A percentile compares a stretch with the other conserved stretches of the same genome.
These are phyloP conservation scores for Chaetothyriales sp. DNA, from an alignment of 2,329 filamentous ascomycete genomes.

Conservation along the genomic window DNA sequence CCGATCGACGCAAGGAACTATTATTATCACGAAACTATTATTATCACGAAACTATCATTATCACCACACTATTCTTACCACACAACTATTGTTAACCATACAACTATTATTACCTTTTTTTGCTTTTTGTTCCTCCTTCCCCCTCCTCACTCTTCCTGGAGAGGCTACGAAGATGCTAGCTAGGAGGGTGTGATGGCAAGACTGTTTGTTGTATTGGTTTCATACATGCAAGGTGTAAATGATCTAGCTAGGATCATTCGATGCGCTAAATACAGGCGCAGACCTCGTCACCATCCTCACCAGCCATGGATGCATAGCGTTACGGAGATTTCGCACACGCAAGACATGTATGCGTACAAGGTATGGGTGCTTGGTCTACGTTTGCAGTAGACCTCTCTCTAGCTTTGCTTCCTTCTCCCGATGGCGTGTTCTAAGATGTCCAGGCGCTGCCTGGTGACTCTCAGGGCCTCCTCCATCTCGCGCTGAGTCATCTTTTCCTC, in stretches of 20 bases:
- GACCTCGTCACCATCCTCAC: neutral
- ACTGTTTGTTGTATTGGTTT: too few species aligned
- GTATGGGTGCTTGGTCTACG: neutral
- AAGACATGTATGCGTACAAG: neutral
- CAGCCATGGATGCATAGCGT: neutral
- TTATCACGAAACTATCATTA: too few species aligned
- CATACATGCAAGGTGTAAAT: too few species aligned
- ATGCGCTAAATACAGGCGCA: neutral
- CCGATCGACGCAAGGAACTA: constrained; percentile 4
- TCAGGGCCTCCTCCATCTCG: constrained; percentile 67
- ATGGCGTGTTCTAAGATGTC: constrained; percentile 62
- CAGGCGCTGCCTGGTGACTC: constrained; percentile 74
- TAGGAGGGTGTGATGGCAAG: too few species aligned
- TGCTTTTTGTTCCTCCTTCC: neutral
- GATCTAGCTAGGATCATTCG: too few species aligned
- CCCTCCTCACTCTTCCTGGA: too few species aligned
- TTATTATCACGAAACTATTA: too few species aligned
- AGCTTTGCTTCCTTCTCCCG: constrained; percentile 2
- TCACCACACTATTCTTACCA: too few species aligned
- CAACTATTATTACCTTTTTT: too few species aligned
- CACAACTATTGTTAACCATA: too few species aligned
- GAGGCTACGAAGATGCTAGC: too few species aligned
- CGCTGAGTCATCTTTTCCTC: constrained; percentile 58
- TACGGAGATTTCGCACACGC: neutral
- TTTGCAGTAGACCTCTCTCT: neutral